Percentiles rank a stretch among this genome's conserved stretches.
These are phyloP conservation scores for Psilocybe mexicana DNA, from an alignment of 1,284 basidiomycete species.

Conservation along the genomic window DNA sequence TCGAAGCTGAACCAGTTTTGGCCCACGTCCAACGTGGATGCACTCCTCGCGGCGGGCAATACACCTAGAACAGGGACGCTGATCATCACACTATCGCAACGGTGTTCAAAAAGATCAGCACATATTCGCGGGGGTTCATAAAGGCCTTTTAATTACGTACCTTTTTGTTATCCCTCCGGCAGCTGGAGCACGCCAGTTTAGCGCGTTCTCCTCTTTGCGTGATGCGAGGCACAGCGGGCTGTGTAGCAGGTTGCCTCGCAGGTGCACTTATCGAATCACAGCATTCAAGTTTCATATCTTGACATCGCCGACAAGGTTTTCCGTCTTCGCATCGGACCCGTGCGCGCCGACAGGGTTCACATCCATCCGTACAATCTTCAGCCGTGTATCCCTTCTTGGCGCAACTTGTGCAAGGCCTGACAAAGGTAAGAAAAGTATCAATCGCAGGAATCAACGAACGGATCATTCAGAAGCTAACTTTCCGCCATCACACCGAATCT, in stretches of 20 bases:
- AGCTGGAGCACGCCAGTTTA: constrained; percentile 55
- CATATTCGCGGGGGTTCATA: background rate
- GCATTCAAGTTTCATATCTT: constrained; percentile 43
- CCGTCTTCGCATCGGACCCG: constrained; percentile 57
- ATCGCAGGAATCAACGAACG: constrained; percentile 2
- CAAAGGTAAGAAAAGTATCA: constrained; percentile 9
- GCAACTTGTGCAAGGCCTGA: constrained; percentile 55
- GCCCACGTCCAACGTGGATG: constrained; percentile 51
- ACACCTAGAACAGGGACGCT: constrained; percentile 59
- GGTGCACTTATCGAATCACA: constrained; percentile 29
- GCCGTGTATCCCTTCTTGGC: constrained; percentile 48
- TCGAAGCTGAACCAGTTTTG: constrained; percentile 55
- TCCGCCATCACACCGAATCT: constrained; percentile 56
- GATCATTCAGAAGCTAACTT: constrained; percentile 37
- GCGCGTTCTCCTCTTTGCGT: constrained; percentile 44
- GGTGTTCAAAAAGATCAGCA: background rate
- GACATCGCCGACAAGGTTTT: constrained; percentile 50
- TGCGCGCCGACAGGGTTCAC: constrained; percentile 36
- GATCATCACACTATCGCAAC: constrained; percentile 48
- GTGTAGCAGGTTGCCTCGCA: constrained; percentile 20
- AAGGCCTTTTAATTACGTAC: constrained; percentile 26
- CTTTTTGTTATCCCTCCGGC: constrained; percentile 64
- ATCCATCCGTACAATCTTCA: constrained; percentile 44
- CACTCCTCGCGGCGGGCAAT: constrained; percentile 53
- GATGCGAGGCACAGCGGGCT: constrained; percentile 17